Evolutionary conservation across 2,329 filamentous ascomycete genomes (phyloP), one percentile per base, ranked within the genome.

Genomic region (Botrytis byssoidea): DNA sequence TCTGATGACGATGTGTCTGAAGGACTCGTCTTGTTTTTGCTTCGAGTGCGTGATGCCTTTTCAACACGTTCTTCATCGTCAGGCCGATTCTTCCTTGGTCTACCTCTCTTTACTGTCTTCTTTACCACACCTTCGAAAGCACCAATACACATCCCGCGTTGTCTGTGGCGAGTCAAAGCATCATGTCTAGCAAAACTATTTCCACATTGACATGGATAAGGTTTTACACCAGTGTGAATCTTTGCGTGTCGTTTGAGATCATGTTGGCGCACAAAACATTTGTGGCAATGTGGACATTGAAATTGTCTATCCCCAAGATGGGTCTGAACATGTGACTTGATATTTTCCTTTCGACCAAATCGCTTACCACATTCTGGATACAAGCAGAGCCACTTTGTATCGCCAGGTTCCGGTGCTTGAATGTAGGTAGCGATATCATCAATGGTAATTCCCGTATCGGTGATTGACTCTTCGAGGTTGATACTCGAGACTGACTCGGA

Each of bases 331-430:
- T 99, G 96, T 0, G 95, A 97, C 82, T 97, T 97, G 85, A 98
- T 98, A 84, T 99, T 98, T 83, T 99, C 96, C 82, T 98, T 97
- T 78, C 96, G 90, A n/a, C 95, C 95, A 81, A 99, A 98, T 71
- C 91, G 89, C 83, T 97, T 97, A 78, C 91, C 89, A 83, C 96
- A 99, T 42, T 90, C 91, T 14, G 93, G 85, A 78, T 85, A 95
- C n/a, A 89, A 83, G 81, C 93, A 96, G 10, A 90, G 85, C 91
- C 92, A 96, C 83, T 94, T 94, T 78, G 91, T 91, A 78, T 94
- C 92, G n/a, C 83, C 81, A 4, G 89, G 85, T 78, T 93, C 92
- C 0, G 92, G 92, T 1, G 91, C 92, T 67, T 88, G 86, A 78
- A 95, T 95, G 82, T 87, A 93, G 68, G 88, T 87, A 7, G 90